Base-by-base conservation (phyloP, 495 filamentous ascomycete genomes). In the Neurospora pannonica region DNA sequence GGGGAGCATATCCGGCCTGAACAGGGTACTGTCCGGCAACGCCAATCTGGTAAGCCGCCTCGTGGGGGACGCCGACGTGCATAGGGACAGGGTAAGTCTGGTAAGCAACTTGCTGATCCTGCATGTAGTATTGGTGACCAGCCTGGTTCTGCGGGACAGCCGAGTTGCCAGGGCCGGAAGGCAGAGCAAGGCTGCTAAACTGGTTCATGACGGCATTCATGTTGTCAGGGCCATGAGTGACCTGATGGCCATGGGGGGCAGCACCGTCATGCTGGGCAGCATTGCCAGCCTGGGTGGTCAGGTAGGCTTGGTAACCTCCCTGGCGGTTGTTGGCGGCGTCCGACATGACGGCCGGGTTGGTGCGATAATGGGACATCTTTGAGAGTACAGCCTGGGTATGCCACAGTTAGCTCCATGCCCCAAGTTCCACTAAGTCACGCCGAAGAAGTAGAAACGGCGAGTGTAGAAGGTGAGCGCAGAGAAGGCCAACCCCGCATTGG, bases 171-270 rank as follows among this genome's bases (percentile, higher is more conserved):
- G 78, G 76, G 46, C 77, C 78, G 28, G 71, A 21, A 13, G 83
- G 81, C 13, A 87, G 72, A 34, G 72, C 75, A 31, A 87, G 75
- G n/a, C 78, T 76, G 71, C 81, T 79, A 78, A 87, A 86, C 28
- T 84, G 83, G 38, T 73, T 83, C 76, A 83, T 77, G 5, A 84
- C 76, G 6, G 78, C 75, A n/a, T 77, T 76, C 43, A 82, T 75
- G 72, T 76, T 75, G 40, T 80, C 79, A 34, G 73, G 40, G 11
- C 71, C 73, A 38, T 79, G 77, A 24, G 74, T 78, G 43, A 77
- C 69, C 9, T 81, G 79, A 71, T 80, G 78, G 10, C 76, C 75
- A 73, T 81, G 80, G 2, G 77, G 42, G 5, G 74, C 40, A 7
- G 72, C 71, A 2, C 46, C 46, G 43, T 80, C 78, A 67, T 81